These are phyloP conservation scores for Cryptosporidium meleagridis DNA, from an alignment of 169 alveolate species.

Conservation along the genomic window DNA sequence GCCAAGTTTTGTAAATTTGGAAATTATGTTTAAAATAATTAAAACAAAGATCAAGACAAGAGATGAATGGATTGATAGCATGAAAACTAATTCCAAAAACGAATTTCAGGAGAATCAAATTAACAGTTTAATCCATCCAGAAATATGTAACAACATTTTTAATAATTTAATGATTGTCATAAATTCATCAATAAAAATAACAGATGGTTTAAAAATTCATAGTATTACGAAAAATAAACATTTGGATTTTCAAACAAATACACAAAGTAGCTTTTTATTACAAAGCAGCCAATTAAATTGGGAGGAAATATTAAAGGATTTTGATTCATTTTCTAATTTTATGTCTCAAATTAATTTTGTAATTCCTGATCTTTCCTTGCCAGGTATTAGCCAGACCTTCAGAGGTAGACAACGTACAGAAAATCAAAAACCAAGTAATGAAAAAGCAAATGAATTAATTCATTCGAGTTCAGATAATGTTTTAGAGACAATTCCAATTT, in stretches of 20 bases:
- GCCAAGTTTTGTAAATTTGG: constrained; percentile 36
- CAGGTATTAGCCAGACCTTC: constrained; percentile 64
- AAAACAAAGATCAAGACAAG: constrained; percentile 56
- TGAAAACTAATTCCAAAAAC: neutral
- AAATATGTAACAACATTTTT: constrained; percentile 40
- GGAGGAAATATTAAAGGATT: constrained; percentile 34
- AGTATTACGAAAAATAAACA: neutral
- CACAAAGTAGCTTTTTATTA: neutral
- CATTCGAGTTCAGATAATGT: neutral
- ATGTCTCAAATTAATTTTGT: constrained; percentile 31
- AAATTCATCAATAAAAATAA: constrained; percentile 18
- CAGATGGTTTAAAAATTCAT: neutral
- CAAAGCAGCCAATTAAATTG: constrained; percentile 37
- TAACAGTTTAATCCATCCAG: constrained; percentile 38
- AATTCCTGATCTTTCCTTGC: constrained; percentile 18
- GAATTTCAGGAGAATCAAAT: neutral
- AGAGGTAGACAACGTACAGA: constrained; percentile 18
- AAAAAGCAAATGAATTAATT: neutral
- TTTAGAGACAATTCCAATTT: neutral
- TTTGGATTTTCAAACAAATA: neutral
- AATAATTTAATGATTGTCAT: constrained; percentile 36
- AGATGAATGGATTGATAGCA: constrained; percentile 59
- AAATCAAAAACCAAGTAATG: neutral
- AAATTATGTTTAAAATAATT: constrained; percentile 18
- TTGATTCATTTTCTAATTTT: constrained; percentile 53